These are phyloP conservation scores for Fusarium oligoseptatum DNA, from an alignment of 2,329 filamentous ascomycete species.

Conservation along the genomic window DNA sequence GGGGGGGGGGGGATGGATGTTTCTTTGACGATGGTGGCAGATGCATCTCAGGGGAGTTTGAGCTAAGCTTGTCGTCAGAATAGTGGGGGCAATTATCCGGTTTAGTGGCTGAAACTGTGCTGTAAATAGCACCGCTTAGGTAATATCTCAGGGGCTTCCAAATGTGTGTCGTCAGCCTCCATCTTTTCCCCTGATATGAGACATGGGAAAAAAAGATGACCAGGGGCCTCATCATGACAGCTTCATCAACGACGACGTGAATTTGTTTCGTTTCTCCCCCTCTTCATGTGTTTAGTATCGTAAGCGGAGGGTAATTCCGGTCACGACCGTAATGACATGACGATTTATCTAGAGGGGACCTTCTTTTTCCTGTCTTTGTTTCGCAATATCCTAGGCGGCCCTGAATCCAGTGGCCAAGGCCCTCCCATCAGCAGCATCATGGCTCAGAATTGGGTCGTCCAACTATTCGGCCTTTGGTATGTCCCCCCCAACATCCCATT, in stretches of 20 bases:
- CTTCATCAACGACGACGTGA: background rate
- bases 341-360: conserved; percentile 9
- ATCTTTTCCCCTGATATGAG: conserved; percentile 31
- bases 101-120: conserved; percentile 10
- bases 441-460: conserved; percentile 38
- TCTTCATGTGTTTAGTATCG: too few relatives aligned
- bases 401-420: background rate
- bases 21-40: background rate
- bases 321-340: conserved; percentile 30
- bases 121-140: conserved; percentile 31
- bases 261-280: background rate
- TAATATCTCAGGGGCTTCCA: conserved; percentile 31
- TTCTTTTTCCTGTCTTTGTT: conserved; percentile 33
- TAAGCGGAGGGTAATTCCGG: background rate
- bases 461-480: conserved; percentile 45
- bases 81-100: background rate
- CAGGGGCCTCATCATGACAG: conserved; percentile 38
- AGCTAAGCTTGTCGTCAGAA: background rate
- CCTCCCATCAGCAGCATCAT: conserved; percentile 27
- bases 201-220: conserved; percentile 13
- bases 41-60: background rate
- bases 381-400: conserved; percentile 12
- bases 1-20: background rate
- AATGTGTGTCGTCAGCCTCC: conserved; percentile 26
- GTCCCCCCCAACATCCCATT: background rate